A percentile compares a stretch with the other conserved stretches of the same genome.
Conservation (phyloP, 805 yeast genomes). For the Priceomyces carsonii region DNA sequence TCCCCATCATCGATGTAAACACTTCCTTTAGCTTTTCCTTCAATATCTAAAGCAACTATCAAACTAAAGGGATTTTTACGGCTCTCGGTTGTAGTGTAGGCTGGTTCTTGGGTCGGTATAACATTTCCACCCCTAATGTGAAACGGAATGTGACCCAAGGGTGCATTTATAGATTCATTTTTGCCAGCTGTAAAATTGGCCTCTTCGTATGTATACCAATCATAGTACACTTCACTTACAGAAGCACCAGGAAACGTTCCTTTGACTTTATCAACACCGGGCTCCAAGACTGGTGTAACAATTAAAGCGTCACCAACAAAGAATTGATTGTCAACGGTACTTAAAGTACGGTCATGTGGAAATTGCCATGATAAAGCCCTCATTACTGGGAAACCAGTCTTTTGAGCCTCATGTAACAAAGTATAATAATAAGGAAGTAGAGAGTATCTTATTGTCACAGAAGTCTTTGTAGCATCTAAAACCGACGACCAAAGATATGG, state of each 20-base stretch:
- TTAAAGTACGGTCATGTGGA: constrained; percentile 16
- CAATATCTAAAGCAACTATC: constrained; percentile 20
- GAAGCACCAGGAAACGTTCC: constrained; percentile 24
- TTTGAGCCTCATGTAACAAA: constrained; percentile 21
- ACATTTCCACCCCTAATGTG: constrained; percentile 23
- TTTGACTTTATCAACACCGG: constrained; percentile 17
- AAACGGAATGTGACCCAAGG: constrained; percentile 25
- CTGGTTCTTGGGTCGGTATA: constrained; percentile 24
- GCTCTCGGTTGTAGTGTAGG: constrained; percentile 21
- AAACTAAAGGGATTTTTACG: constrained; percentile 21
- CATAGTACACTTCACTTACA: constrained; percentile 22
- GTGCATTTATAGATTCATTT: constrained; percentile 24
- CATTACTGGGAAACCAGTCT: constrained; percentile 21
- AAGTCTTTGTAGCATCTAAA: constrained; percentile 22
- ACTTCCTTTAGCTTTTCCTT: constrained; percentile 18
- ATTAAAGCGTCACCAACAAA: constrained; percentile 25
- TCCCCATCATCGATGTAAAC: constrained; percentile 27
- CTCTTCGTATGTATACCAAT: constrained; percentile 21
- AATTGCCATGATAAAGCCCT: constrained; percentile 24
- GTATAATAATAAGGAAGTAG: constrained; percentile 28
- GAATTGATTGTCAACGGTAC: constrained; percentile 21
- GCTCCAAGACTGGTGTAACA: constrained; percentile 26
- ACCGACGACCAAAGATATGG: constrained; percentile 31
- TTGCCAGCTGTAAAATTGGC: constrained; percentile 16
- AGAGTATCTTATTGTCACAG: constrained; percentile 38